Conservation (phyloP, 768 basidiomycete species). For the Cystofilobasidium bisporidii region DNA sequence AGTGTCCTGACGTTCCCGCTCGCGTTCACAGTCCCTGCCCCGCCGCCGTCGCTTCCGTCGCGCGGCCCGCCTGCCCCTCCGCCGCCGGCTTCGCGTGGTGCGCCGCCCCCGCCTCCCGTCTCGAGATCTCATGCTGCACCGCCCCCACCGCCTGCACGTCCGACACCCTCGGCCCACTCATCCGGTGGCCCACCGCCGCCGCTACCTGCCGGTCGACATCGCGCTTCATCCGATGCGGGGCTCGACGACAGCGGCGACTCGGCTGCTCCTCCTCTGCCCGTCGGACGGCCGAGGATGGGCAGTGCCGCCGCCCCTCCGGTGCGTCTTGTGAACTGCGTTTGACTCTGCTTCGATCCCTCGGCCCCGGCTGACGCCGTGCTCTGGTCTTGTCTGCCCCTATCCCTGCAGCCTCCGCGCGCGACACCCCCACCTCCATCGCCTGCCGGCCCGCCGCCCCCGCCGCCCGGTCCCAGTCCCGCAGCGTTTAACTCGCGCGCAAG, state of each 20-base stretch:
- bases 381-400: not conserved
- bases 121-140: not conserved
- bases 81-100: conserved; percentile 33
- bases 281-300: not conserved
- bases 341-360: no score
- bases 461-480: conserved; percentile 12
- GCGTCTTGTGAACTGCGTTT: not conserved
- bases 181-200: conserved; percentile 16
- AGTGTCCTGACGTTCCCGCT: conserved; percentile 3
- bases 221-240: not conserved
- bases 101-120: conserved; percentile 22
- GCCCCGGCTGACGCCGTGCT: not conserved
- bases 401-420: conserved; percentile 16
- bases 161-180: conserved; percentile 5
- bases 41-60: conserved; percentile 19
- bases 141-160: conserved; percentile 10
- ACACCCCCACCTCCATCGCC: conserved; percentile 9
- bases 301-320: not conserved
- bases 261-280: conserved; percentile 16
- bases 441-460: conserved; percentile 9
- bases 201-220: conserved; percentile 22
- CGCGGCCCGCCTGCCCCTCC: conserved; percentile 33
- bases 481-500: not conserved
- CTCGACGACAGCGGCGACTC: not conserved
- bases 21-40: not conserved